phyloP scores from a whole-genome alignment of 73 alveolate genomes.

The Paramecium pentaurelia region DNA sequence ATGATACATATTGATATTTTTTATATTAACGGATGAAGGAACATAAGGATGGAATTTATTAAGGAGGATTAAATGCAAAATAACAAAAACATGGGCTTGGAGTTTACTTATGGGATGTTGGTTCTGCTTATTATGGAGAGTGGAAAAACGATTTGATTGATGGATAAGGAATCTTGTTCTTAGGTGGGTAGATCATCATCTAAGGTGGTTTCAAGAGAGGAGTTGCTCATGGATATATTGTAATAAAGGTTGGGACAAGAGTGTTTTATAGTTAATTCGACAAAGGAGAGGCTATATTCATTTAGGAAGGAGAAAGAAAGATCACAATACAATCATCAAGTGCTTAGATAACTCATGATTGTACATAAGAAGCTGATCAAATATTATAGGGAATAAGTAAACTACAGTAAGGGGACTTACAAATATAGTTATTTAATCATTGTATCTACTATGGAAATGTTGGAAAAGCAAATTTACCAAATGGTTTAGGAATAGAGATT shows the following conservation, averaged over 20 bases:
- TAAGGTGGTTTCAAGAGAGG: not conserved
- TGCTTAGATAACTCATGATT: not conserved
- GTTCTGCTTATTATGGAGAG: slow-evolving; percentile 6
- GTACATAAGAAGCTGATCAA: not conserved
- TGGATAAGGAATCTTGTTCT: not conserved
- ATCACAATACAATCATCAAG: not conserved
- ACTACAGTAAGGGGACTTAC: not conserved
- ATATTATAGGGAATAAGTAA: not conserved
- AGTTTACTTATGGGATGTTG: not conserved
- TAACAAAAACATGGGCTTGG: not conserved
- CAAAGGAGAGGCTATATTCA: not conserved
- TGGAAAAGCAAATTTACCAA: not conserved
- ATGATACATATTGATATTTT: not conserved
- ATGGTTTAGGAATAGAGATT: not conserved
- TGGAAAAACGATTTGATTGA: not conserved
- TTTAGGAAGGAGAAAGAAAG: not conserved
- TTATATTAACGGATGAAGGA: slow-evolving; percentile 25
- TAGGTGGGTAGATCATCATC: not conserved
- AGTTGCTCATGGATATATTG: not conserved
- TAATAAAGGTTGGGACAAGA: not conserved
- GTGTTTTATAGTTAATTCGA: not conserved
- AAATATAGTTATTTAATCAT: not conserved
- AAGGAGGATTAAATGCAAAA: not conserved
- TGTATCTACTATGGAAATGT: not conserved
- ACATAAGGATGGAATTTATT: slow-evolving; percentile 7